phyloP scores from a whole-genome alignment of 441 rosid genomes.

The Euphorbia corollata region DNA sequence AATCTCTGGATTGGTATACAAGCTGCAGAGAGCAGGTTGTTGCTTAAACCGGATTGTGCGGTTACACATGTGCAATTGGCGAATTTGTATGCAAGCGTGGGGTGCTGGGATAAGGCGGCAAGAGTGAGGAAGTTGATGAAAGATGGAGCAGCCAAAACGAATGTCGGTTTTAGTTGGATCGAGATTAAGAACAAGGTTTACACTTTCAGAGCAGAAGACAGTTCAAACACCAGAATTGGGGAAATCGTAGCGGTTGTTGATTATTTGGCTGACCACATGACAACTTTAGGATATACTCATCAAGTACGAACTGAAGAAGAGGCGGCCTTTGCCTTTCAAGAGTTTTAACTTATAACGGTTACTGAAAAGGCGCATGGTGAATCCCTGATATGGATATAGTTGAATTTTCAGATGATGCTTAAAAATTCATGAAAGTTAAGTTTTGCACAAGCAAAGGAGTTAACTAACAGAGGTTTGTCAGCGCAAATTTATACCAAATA shows the following conservation, averaged over 20 bases:
- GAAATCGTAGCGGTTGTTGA: conserved; percentile 42
- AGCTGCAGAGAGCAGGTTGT: conserved; percentile 62
- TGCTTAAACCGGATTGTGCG: conserved; percentile 56
- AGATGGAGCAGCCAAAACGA: conserved; percentile 54
- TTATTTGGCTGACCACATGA: conserved; percentile 47
- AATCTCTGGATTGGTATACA: conserved; percentile 57
- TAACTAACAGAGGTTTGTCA: too few relatives aligned
- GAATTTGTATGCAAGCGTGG: conserved; percentile 58
- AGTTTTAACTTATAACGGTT: not conserved
- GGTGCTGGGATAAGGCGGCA: conserved; percentile 62
- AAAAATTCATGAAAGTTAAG: not conserved
- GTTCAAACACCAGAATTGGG: conserved; percentile 29
- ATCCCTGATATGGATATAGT: not conserved
- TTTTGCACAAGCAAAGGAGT: not conserved
- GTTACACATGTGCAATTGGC: conserved; percentile 70
- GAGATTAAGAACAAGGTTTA: conserved; percentile 54
- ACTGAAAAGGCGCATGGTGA: not conserved
- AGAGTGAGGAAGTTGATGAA: conserved; percentile 70
- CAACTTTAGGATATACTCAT: conserved; percentile 21
- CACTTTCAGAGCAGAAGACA: conserved; percentile 65
- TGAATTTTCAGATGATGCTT: not conserved
- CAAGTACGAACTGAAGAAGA: conserved; percentile 22
- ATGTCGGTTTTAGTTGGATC: conserved; percentile 70
- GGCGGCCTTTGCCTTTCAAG: conserved; percentile 9
- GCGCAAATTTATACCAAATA: not conserved